phyloP scores from a whole-genome alignment of 1,284 basidiomycete genomes.

The Trametes sp. region DNA sequence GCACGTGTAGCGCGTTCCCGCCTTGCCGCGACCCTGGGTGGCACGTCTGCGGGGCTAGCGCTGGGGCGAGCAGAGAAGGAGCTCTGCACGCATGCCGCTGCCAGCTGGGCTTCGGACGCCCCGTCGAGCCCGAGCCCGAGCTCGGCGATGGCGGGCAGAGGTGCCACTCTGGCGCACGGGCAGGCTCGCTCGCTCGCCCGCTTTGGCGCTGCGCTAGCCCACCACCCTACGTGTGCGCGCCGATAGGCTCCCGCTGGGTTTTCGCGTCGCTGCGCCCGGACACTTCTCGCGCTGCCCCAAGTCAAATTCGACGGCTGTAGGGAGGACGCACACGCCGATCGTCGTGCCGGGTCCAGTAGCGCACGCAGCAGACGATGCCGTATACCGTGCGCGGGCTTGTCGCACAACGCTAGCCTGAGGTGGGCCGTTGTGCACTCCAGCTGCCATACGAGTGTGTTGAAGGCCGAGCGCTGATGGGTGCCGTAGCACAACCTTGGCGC shows the following conservation, averaged over 20 bases:
- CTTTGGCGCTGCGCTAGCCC: neutral
- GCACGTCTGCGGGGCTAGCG: neutral
- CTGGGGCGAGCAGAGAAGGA: too few species aligned
- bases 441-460: too few species aligned
- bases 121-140: neutral
- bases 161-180: neutral
- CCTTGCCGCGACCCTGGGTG: neutral
- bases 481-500: constrained; percentile 15
- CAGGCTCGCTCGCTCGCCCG: too few species aligned
- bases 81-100: neutral
- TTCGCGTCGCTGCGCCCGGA: neutral
- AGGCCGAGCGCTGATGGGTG: neutral
- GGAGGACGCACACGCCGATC: neutral
- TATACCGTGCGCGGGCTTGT: neutral
- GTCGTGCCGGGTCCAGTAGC: neutral
- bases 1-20: neutral
- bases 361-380: neutral
- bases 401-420: neutral
- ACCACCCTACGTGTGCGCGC: neutral
- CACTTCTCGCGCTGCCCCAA: neutral
- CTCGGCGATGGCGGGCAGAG: constrained; percentile 1
- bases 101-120: neutral
- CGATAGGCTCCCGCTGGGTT: constrained; percentile 10
- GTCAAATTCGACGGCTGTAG: neutral
- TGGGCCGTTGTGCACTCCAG: neutral